Evolutionary conservation across 805 yeast genomes (phyloP).

Genomic region (Candida jianshihensis): DNA sequence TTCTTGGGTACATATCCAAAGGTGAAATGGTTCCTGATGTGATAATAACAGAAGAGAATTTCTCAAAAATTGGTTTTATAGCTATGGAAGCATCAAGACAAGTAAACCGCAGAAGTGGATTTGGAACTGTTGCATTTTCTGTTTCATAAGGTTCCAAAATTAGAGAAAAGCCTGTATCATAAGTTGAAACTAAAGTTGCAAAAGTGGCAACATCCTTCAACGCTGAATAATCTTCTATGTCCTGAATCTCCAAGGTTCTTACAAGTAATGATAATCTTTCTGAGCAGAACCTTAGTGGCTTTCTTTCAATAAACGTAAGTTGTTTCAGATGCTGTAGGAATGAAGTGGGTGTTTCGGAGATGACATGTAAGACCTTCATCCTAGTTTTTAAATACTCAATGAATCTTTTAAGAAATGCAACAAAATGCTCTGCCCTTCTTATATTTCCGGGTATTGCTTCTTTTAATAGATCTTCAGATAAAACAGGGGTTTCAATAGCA

Average conservation of each 20-base stretch:
- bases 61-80: conserved; percentile 91
- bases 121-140: conserved; percentile 90
- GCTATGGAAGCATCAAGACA: conserved; percentile 98
- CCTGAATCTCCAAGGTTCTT: conserved; percentile 78
- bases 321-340: conserved; percentile 91
- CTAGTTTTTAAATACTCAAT: conserved; percentile 93
- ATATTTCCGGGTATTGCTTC: conserved; percentile 98
- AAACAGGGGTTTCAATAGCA: conserved; percentile 80
- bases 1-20: conserved; percentile 95
- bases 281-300: conserved; percentile 87
- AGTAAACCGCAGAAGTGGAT: conserved; percentile 87
- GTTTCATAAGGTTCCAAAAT: conserved; percentile 95
- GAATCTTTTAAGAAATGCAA: conserved; percentile 85
- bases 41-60: conserved; percentile 85
- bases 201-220: conserved; percentile 93
- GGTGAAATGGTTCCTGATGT: conserved; percentile 99
- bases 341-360: conserved; percentile 94
- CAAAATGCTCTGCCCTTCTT: conserved; percentile 93
- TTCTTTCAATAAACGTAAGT: conserved; percentile 83
- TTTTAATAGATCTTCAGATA: conserved; percentile 75
- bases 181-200: conserved; percentile 93
- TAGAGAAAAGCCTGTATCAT: conserved; percentile 86
- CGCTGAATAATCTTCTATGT: conserved; percentile 88
- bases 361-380: conserved; percentile 95
- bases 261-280: conserved; percentile 86